Evolutionary conservation across 1,139 yeast species (phyloP), one percentile per base, ranked within the genome.

Genomic region (Barnettozyma hawaiiensis): DNA sequence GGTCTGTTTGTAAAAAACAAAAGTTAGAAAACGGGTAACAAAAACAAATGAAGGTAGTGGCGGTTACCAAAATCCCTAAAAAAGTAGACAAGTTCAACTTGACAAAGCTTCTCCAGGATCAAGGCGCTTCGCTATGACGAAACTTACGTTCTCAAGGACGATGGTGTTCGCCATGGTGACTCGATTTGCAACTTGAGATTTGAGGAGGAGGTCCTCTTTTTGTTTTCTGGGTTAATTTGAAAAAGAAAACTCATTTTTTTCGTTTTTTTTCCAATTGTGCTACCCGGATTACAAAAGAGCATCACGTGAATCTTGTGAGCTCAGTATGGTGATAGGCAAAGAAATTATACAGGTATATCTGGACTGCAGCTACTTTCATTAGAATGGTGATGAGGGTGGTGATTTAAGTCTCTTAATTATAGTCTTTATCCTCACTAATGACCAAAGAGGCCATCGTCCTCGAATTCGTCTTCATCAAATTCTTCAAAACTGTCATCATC

Each of bases 381-480:
- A 7, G 10, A n/a, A 14, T 26, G 29, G 16, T n/a, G n/a, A n/a
- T n/a, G n/a, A n/a, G n/a, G n/a, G n/a, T n/a, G n/a, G n/a, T n/a
- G n/a, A n/a, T n/a, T n/a, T 2, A n/a, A 14, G 3, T n/a, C 29
- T 26, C 16, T 5, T 8, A n/a, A 9, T 7, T 26, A n/a, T n/a
- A 3, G 14, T 11, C 12, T 24, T 3, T 24, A 11, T 11, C n/a
- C n/a, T 7, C n/a, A 26, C 10, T 26, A 26, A 14, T 26, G 29
- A 14, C 71, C 79, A 57, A 75, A 75, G 36, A 73, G 57, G 11
- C 71, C 70, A 41, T 65, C 69, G 23, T 63, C 67, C 26, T 55
- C 60, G 21, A 58, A 60, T 7, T 59, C 63, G 16, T 59, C 63
- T 9, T 61, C 64, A 31, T 46, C 63, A 31, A 63, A 67, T 35